These are phyloP conservation scores for Berberis vulgaris DNA, from an alignment of 164 flowering plant genomes.

Conservation along the genomic window DNA sequence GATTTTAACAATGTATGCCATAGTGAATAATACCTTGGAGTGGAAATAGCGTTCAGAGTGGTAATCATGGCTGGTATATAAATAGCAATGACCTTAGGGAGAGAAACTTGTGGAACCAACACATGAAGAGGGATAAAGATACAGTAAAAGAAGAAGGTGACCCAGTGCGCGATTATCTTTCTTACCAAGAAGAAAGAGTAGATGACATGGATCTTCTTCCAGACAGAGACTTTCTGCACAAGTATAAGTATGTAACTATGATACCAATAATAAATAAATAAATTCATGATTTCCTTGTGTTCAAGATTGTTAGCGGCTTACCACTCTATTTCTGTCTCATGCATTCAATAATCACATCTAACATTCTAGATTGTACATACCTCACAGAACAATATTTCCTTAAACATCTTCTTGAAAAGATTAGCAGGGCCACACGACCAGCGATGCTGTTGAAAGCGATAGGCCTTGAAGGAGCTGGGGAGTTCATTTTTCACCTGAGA, in stretches of 20 bases:
- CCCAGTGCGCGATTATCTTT: constrained; percentile 62
- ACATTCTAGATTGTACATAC: background rate
- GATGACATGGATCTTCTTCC: constrained; percentile 59
- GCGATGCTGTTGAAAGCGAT: constrained; percentile 5
- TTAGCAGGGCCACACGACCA: background rate
- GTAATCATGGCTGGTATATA: constrained; percentile 62
- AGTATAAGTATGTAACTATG: background rate
- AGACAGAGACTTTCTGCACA: constrained; percentile 56
- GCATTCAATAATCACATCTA: too few species aligned
- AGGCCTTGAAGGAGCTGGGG: constrained; percentile 74
- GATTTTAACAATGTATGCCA: background rate
- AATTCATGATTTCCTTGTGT: too few species aligned
- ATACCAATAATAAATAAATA: too few species aligned
- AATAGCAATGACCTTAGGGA: constrained; percentile 43
- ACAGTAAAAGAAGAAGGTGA: constrained; percentile 74
- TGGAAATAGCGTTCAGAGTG: constrained; percentile 51
- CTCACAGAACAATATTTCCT: background rate
- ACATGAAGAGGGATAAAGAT: constrained; percentile 45
- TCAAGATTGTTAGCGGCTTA: too few species aligned
- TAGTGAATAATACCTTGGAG: constrained; percentile 35
- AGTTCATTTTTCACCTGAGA: constrained; percentile 65
- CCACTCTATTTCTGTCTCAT: too few species aligned
- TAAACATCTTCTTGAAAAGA: background rate
- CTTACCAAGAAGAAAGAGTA: constrained; percentile 69
- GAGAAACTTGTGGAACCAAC: constrained; percentile 45